A percentile compares a stretch with the other conserved stretches of the same genome.
Evolutionary conservation across 306 rosid genomes (phyloP).

Genomic region (Quercus aquifolioides): DNA sequence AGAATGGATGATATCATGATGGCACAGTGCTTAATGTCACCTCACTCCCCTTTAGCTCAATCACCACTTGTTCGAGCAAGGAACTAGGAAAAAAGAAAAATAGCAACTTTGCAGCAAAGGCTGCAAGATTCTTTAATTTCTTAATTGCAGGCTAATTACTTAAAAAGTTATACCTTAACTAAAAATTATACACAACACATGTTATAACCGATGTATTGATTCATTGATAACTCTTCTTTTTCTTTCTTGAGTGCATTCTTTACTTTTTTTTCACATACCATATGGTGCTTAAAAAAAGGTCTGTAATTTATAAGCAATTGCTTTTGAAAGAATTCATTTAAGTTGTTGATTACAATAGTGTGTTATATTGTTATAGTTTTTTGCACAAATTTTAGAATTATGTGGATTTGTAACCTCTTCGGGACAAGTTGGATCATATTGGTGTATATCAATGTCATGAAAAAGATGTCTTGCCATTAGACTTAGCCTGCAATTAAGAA

Average conservation of each 20-base stretch:
- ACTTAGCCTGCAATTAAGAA: background rate
- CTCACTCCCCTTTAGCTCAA: constrained; percentile 63
- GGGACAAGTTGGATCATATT: background rate
- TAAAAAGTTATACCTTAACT: too few species aligned
- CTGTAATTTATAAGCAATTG: constrained; percentile 21
- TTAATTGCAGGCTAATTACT: background rate
- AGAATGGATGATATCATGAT: constrained; percentile 50
- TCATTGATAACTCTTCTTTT: too few species aligned
- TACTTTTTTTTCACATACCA: constrained; percentile 6
- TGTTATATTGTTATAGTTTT: background rate
- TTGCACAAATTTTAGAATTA: background rate
- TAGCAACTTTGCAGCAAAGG: too few species aligned
- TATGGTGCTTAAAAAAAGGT: constrained; percentile 5
- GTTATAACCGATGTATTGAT: too few species aligned
- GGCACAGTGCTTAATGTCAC: constrained; percentile 33
- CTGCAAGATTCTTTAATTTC: too few species aligned
- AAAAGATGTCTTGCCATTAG: background rate
- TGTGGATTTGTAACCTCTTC: background rate
- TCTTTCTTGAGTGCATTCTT: background rate
- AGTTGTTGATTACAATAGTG: background rate
- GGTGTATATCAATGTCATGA: background rate
- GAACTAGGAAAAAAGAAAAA: constrained; percentile 9
- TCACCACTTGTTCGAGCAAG: constrained; percentile 63
- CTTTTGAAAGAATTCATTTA: background rate
- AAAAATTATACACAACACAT: too few species aligned